phyloP scores from a whole-genome alignment of 805 yeast species.

The Candida quercuum region DNA sequence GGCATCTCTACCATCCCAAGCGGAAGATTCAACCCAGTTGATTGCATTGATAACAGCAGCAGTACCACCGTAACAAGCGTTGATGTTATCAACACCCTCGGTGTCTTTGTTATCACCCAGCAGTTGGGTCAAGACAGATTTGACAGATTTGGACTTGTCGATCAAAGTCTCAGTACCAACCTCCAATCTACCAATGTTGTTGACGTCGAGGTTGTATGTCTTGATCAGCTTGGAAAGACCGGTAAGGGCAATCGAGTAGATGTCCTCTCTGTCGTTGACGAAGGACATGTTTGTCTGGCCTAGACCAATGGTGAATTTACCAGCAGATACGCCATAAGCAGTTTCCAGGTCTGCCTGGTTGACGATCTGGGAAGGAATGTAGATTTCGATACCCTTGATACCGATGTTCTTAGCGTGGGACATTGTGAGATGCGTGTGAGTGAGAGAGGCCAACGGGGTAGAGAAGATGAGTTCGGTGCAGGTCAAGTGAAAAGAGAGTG shows the following conservation, averaged over 20 bases:
- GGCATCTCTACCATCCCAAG: slow-evolving; percentile 99
- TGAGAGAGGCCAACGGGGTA: too few species aligned
- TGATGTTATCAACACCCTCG: slow-evolving; percentile 93
- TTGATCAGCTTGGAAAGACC: slow-evolving; percentile 70
- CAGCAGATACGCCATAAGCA: slow-evolving; percentile 80
- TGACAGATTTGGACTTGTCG: slow-evolving; percentile 95
- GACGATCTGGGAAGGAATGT: slow-evolving; percentile 80
- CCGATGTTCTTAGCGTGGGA: slow-evolving; percentile 95
- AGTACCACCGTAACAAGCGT: slow-evolving; percentile 99
- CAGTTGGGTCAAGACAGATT: slow-evolving; percentile 91
- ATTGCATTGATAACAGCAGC: slow-evolving; percentile 88
- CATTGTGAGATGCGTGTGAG: too few species aligned
- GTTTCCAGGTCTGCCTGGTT: slow-evolving; percentile 85
- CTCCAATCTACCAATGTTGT: slow-evolving; percentile 86
- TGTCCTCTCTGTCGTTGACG: slow-evolving; percentile 96
- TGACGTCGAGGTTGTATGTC: slow-evolving; percentile 78
- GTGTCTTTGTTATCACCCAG: slow-evolving; percentile 84
- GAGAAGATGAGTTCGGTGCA: too few species aligned
- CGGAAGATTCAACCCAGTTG: slow-evolving; percentile 92
- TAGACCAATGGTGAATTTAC: slow-evolving; percentile 96
- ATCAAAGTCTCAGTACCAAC: slow-evolving; percentile 97
- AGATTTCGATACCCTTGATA: slow-evolving; percentile 92
- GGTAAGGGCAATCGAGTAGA: slow-evolving; percentile 92
- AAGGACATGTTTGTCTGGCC: slow-evolving; percentile 99
- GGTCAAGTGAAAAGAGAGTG: background rate